Evolutionary conservation across 2,329 filamentous ascomycete species (phyloP).

Genomic region (Arachnomyces sp.): DNA sequence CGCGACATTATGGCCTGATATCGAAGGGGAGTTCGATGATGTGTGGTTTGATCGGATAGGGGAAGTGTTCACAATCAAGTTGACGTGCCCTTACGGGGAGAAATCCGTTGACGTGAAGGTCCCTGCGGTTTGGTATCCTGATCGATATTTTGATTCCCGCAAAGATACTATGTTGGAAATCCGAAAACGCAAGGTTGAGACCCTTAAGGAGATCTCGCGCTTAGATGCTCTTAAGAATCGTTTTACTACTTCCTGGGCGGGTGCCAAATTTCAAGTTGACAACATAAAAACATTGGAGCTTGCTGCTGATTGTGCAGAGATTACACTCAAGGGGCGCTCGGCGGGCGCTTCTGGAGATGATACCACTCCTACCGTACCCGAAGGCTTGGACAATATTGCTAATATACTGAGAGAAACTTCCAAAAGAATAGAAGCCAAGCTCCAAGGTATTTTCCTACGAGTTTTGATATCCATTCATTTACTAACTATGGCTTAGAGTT

Average conservation of each 20-base stretch:
- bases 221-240: conserved; percentile 24
- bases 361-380: too few relatives aligned
- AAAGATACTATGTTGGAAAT: conserved; percentile 40
- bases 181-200: conserved; percentile 30
- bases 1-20: conserved; percentile 41
- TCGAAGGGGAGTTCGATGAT: conserved; percentile 32
- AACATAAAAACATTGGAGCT: conserved; percentile 28
- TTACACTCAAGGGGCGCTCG: too few relatives aligned
- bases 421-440: too few relatives aligned
- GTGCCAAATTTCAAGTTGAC: conserved; percentile 16
- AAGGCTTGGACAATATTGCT: conserved; percentile 2
- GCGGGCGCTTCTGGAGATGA: too few relatives aligned
- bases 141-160: conserved; percentile 51
- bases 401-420: neutral
- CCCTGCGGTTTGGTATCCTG: conserved; percentile 48
- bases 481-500: conserved; percentile 26
- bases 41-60: conserved; percentile 42
- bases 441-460: too few relatives aligned
- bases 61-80: conserved; percentile 47
- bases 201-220: conserved; percentile 24
- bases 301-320: conserved; percentile 22
- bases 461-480: neutral
- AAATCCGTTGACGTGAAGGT: conserved; percentile 40
- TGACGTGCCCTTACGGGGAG: conserved; percentile 15
- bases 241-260: conserved; percentile 19